Base-by-base conservation (phyloP, 257 asterid genomes). In the Ocimum tenuiflorum region DNA sequence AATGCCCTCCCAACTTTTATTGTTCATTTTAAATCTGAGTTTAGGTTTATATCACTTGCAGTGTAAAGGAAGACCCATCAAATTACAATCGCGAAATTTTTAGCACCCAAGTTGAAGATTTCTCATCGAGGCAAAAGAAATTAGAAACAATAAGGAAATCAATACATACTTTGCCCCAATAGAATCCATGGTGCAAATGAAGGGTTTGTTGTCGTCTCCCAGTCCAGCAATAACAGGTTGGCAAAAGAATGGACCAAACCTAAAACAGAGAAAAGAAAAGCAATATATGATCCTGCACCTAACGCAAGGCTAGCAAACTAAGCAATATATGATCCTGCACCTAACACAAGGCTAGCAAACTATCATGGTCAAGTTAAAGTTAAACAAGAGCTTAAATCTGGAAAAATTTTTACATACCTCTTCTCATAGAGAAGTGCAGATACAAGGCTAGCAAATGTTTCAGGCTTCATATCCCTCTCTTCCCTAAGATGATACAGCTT, bases 391-490 rank as follows among this genome's bases (percentile, higher is more conserved):
- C n/a, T n/a, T n/a, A n/a, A n/a, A 41, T 9, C 45, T 41, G 13
- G 47, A 64, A 45, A 27, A 27, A 19, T 49, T 39, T 47, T 58
- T 9, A 77, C 85, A 3, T 41, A 88, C 98, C 98, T 91, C 66
- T 88, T 88, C 84, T 91, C 96, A 45, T 88, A 91, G 48, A 85
- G 89, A 72, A 89, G 56, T 11, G 96, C 96, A 58, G 98, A 91
- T 19, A 91, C 96, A 53, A 91, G 95, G 83, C 95, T 91, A 14
- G 98, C 88, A 84, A 91, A 91, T 58, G 96, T 91, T 71, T 91
- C 98, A 31, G 98, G 97, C 86, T 87, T 92, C 97, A 92, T 89
- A 65, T 92, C 80, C 81, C 98, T 89, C 84, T 92, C 98, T 80
- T 92, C 98, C 67, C 97, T 76, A 23, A 91, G 87, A 72, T 91